These are phyloP conservation scores for Suillus discolor DNA, from an alignment of 768 basidiomycete species.

Conservation along the genomic window DNA sequence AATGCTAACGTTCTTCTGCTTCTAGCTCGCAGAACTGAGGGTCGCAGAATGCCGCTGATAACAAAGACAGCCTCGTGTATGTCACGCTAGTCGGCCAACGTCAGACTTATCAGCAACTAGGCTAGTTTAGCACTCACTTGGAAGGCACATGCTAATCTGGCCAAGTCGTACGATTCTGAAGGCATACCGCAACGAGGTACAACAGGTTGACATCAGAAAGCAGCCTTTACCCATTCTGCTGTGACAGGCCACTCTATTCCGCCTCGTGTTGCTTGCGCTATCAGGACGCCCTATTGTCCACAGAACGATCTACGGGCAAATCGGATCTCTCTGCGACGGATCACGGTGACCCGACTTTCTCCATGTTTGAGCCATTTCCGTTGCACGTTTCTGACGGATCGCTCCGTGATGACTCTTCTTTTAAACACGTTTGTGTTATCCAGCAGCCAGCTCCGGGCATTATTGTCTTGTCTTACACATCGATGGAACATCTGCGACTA, in stretches of 20 bases:
- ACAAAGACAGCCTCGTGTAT: background rate
- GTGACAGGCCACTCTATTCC: background rate
- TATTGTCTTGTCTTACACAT: background rate
- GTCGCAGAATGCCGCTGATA: background rate
- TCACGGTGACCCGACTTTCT: background rate
- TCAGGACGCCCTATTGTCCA: background rate
- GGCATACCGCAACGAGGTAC: background rate
- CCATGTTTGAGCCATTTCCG: background rate
- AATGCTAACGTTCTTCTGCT: background rate
- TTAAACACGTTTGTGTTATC: background rate
- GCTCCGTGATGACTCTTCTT: conserved; percentile 5
- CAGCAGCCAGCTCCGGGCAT: background rate
- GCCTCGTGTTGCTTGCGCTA: background rate
- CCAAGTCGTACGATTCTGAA: conserved; percentile 4
- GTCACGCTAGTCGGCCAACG: background rate
- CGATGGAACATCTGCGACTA: background rate
- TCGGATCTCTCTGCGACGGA: background rate
- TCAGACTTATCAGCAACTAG: background rate
- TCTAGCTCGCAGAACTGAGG: background rate
- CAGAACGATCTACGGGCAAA: background rate
- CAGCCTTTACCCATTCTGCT: background rate
- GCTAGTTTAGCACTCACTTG: background rate
- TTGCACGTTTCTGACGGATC: conserved; percentile 1
- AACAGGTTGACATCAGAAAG: background rate
- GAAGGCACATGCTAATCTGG: background rate